Evolutionary conservation across 345 rosid species (phyloP).

Genomic region (Syzygium oleosum): DNA sequence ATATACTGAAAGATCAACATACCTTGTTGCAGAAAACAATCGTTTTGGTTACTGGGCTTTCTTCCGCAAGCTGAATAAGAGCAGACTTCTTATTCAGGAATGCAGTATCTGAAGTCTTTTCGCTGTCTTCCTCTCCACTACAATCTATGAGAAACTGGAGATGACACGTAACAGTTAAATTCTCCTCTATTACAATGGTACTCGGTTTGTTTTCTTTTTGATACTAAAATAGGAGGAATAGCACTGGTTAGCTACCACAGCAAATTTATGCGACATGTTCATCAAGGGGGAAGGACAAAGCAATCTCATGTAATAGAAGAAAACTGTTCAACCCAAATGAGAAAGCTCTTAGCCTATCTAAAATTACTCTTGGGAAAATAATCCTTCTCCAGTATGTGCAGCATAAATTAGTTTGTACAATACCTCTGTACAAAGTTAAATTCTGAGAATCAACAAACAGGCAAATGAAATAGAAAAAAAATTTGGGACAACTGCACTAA

Average conservation of each 20-base stretch:
- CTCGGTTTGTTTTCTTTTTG: not conserved
- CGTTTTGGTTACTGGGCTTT: conserved; percentile 53
- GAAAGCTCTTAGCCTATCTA: not conserved
- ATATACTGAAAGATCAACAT: not conserved
- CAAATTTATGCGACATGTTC: not conserved
- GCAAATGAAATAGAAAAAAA: not conserved
- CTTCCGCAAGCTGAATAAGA: conserved; percentile 60
- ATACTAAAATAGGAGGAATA: not conserved
- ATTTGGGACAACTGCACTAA: not conserved
- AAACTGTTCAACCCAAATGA: not conserved
- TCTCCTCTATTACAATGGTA: not conserved
- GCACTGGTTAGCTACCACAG: not conserved
- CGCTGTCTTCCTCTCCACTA: conserved; percentile 62
- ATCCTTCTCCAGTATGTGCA: not conserved
- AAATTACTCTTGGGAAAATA: not conserved
- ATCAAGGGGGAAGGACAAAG: not conserved
- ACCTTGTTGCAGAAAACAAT: conserved; percentile 93
- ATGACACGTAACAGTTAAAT: not conserved
- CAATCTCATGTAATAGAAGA: not conserved
- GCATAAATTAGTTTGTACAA: not conserved
- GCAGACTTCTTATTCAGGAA: conserved; percentile 77
- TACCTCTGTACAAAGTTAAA: not conserved
- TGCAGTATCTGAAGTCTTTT: conserved; percentile 58
- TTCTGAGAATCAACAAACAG: not conserved
- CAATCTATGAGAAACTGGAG: conserved; percentile 80